Evolutionary conservation across 2,329 filamentous ascomycete genomes (phyloP), one percentile per base, ranked within the genome.

Genomic region (Trichoderma pleuroti): DNA sequence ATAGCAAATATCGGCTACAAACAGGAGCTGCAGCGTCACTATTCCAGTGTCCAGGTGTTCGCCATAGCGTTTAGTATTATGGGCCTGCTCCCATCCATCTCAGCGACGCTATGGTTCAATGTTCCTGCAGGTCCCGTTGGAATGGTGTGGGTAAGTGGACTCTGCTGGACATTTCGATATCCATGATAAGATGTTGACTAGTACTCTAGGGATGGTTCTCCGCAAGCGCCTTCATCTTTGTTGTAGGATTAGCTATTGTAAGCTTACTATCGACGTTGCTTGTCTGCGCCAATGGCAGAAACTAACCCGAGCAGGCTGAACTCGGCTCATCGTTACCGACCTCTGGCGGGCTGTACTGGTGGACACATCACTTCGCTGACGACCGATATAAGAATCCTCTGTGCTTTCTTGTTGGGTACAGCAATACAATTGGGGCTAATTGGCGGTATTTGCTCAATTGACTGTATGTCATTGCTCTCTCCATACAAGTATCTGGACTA

Each of bases 11-110:
- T 66, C 12, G 63, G 49, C 1, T 66, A 66, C 18, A 66, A 39
- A 28, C 49, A 66, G 34, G 63, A 66, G 21, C 63, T 66, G 9
- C 49, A 56, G 18, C 63, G 63, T 11, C 63, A 57, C 16, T 66
- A 66, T 21, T 66, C 63, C 24, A 66, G 32, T 57, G 5, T 66
- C 1, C 63, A 66, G 32, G 32, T 66, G 4, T 66, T 66, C 18
- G 49, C 63, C 14, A 66, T 66, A 56, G 63, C 63, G 8, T 66
- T 66, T 21, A 66, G 63, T 16, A 66, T 66, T 21, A 66, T 66
- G 63, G 63, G 63, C 0, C 24, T 66, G 1, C 63, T 66, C 3
- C 63, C 63, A 26, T 66, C 63, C 11, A 66, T 66, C 10, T 56
- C 63, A 9, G 63, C 63, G 14, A 66, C 63, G 5, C 8, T 66